Evolutionary conservation across 2,329 filamentous ascomycete species (phyloP).

Genomic region (Penicillium decumbens): DNA sequence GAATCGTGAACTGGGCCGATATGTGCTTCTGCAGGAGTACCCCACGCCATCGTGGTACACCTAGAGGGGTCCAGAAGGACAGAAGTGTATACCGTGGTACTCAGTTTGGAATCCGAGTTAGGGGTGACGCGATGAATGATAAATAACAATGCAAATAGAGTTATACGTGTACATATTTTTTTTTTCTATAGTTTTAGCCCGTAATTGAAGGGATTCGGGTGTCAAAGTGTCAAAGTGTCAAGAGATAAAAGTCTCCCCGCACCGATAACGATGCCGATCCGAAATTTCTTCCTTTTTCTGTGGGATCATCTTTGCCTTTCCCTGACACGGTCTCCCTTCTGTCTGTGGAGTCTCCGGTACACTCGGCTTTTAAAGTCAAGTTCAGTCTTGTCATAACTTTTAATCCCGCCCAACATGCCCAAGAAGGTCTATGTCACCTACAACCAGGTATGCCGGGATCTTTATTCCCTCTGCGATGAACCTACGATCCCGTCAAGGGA

Average conservation of each 20-base stretch:
- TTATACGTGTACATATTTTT: too few relatives aligned
- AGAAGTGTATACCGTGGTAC: neutral
- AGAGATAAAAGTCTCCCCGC: slow-evolving; percentile 8
- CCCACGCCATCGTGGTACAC: slow-evolving; percentile 62
- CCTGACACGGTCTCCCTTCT: neutral
- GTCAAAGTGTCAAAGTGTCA: neutral
- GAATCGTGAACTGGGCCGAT: slow-evolving; percentile 58
- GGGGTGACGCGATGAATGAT: neutral
- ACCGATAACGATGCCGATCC: slow-evolving; percentile 11
- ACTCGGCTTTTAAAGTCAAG: neutral
- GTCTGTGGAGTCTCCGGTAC: neutral
- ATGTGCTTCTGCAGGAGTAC: slow-evolving; percentile 52
- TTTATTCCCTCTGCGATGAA: neutral
- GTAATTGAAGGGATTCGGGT: neutral
- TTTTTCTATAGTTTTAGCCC: neutral
- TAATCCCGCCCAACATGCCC: slow-evolving; percentile 56
- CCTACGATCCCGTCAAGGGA: neutral
- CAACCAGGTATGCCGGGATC: slow-evolving; percentile 64
- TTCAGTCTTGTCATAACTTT: neutral
- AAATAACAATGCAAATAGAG: neutral
- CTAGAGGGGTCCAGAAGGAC: slow-evolving; percentile 22
- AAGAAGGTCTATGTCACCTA: slow-evolving; percentile 88
- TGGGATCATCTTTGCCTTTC: slow-evolving; percentile 4
- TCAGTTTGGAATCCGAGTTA: neutral
- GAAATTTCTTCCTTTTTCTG: slow-evolving; percentile 14